Evolutionary conservation across 805 yeast species (phyloP).

Genomic region (Candida ipomoeae): DNA sequence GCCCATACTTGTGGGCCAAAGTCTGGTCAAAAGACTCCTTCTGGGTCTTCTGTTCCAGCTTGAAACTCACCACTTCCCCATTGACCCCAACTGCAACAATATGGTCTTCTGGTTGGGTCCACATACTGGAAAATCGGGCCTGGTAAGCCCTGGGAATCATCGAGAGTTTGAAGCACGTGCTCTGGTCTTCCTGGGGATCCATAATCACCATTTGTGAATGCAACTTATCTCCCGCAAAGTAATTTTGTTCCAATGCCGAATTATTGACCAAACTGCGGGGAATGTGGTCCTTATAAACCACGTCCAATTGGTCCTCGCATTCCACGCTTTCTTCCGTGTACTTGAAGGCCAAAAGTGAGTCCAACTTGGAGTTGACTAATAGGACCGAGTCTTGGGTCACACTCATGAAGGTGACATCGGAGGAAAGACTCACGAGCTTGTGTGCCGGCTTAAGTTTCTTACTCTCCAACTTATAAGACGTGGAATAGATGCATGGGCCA

Average conservation of each 20-base stretch:
- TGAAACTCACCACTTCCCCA: slow-evolving; percentile 29
- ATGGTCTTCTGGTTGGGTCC: slow-evolving; percentile 15
- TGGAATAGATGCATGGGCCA: slow-evolving; percentile 26
- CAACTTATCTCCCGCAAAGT: slow-evolving; percentile 33
- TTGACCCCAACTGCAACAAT: slow-evolving; percentile 32
- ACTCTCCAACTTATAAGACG: slow-evolving; percentile 30
- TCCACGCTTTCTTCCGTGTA: slow-evolving; percentile 7
- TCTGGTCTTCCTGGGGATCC: slow-evolving; percentile 9
- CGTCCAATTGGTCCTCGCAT: neutral
- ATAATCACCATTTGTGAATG: slow-evolving; percentile 30
- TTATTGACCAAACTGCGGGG: slow-evolving; percentile 34
- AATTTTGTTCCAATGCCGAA: slow-evolving; percentile 18
- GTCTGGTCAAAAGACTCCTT: slow-evolving; percentile 14
- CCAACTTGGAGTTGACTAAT: slow-evolving; percentile 30
- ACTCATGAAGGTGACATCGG: slow-evolving; percentile 27
- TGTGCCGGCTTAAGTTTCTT: slow-evolving; percentile 29
- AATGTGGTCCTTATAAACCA: slow-evolving; percentile 28
- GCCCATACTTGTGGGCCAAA: slow-evolving; percentile 7
- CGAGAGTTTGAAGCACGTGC: slow-evolving; percentile 19
- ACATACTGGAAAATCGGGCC: slow-evolving; percentile 20
- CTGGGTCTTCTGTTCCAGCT: slow-evolving; percentile 8
- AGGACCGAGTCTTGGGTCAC: slow-evolving; percentile 17
- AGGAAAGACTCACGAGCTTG: slow-evolving; percentile 24
- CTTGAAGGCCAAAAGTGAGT: slow-evolving; percentile 31
- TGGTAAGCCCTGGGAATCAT: slow-evolving; percentile 32